Base-by-base conservation (phyloP, 805 yeast species). In the Diddensiella caesifluorescens region DNA sequence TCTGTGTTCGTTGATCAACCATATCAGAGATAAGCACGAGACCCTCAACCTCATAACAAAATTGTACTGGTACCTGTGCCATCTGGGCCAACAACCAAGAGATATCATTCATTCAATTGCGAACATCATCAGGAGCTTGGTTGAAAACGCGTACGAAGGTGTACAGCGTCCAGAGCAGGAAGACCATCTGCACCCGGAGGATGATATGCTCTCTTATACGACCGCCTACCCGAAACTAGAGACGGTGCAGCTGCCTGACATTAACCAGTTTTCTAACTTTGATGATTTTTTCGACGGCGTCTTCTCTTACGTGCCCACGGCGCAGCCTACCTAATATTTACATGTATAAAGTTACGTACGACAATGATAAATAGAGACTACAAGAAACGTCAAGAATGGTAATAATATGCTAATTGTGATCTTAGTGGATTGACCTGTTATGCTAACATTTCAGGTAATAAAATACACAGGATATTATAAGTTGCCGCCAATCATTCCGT, bases 21-120 rank as follows among this genome's bases (percentile, higher is more conserved):
- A 31, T 13, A 39, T 26, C 9, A 26, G 20, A 7, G 42, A 43
- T 22, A 33, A 37, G 15, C 39, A 37, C n/a, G 45, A 37, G 22
- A 41, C 39, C 2, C 50, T 77, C 33, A 72, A 63, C 46, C 53
- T 74, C 7, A 74, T 78, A 33, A 69, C 80, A 0, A 65, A 66
- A 41, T 69, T 74, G 5, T 77, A 76, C 47, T 77, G 81, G 81
- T 77, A 74, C 48, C 56, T 77, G 46, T 75, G 72, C 45, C 69
- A 74, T 22, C 70, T 74, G 46, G 81, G 81, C 1, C 79, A 74
- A 44, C 68, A 69, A 42, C 66, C 68, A 51, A 75, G 74, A 48
- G 81, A 76, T 53, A 79, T 78, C 2, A 75, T 80, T 0, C 79
- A 73, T 43, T 74, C 78, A 4, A 77, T 77, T 28, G 80, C 80